These are phyloP conservation scores for Viridothelium virens DNA, from an alignment of 495 filamentous ascomycete genomes.

Conservation along the genomic window DNA sequence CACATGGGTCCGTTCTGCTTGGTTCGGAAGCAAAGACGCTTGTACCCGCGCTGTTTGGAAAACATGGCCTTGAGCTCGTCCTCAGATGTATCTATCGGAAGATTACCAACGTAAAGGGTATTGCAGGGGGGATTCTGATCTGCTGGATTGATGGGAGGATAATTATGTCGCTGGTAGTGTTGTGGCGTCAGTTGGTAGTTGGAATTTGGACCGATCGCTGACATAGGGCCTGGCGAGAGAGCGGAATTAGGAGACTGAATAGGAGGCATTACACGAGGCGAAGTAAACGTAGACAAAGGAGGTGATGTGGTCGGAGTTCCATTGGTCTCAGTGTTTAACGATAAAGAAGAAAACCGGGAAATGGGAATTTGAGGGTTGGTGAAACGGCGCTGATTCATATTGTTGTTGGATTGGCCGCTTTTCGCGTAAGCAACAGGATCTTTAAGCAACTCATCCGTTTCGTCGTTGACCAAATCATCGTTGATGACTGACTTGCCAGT, in stretches of 20 bases:
- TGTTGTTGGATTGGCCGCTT: slow-evolving; percentile 47
- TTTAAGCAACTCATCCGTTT: slow-evolving; percentile 74
- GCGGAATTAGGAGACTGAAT: slow-evolving; percentile 49
- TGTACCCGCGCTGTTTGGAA: slow-evolving; percentile 90
- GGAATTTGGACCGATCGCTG: slow-evolving; percentile 38
- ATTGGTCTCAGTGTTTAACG: slow-evolving; percentile 54
- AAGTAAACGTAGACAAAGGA: slow-evolving; percentile 45
- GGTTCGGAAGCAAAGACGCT: slow-evolving; percentile 91
- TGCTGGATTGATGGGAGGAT: slow-evolving; percentile 86
- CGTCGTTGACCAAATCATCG: slow-evolving; percentile 70
- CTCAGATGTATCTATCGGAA: slow-evolving; percentile 88
- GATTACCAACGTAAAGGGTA: slow-evolving; percentile 93
- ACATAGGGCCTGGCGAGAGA: slow-evolving; percentile 50
- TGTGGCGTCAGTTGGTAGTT: slow-evolving; percentile 52
- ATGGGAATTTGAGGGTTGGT: slow-evolving; percentile 70
- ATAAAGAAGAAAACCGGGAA: slow-evolving; percentile 61
- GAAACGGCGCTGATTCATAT: slow-evolving; percentile 49
- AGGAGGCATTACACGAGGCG: slow-evolving; percentile 42
- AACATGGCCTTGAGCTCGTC: slow-evolving; percentile 95
- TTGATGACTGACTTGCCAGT: slow-evolving; percentile 81
- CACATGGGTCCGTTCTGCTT: slow-evolving; percentile 99
- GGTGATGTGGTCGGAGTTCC: slow-evolving; percentile 36
- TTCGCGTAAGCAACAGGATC: slow-evolving; percentile 79
- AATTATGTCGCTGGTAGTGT: slow-evolving; percentile 59
- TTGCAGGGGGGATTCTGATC: slow-evolving; percentile 98